Evolutionary conservation across 345 rosid genomes (phyloP).

Genomic region (Euphorbia lathyris): DNA sequence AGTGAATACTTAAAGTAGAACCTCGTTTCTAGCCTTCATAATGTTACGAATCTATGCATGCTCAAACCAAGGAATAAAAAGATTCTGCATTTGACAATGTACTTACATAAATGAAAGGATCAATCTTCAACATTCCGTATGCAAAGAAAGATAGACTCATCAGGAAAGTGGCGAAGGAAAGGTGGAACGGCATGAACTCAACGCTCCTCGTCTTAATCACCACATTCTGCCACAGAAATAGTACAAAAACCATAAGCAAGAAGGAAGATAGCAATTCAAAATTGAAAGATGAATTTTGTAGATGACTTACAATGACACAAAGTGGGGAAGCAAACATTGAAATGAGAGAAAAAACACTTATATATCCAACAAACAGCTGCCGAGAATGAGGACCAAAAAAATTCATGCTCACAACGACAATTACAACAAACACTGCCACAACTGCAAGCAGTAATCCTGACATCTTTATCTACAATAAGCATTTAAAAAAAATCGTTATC

Average conservation of each 20-base stretch:
- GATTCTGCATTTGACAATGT: neutral
- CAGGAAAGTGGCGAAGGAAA: conserved; percentile 49
- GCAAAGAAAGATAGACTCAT: conserved; percentile 50
- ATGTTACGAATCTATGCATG: no score
- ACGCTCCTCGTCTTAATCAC: conserved; percentile 45
- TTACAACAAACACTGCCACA: conserved; percentile 19
- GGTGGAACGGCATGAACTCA: conserved; percentile 52
- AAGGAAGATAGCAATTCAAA: neutral
- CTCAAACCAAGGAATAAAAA: neutral
- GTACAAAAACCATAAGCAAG: neutral
- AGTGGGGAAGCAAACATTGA: conserved; percentile 55
- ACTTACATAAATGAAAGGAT: conserved; percentile 48
- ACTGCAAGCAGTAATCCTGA: conserved; percentile 34
- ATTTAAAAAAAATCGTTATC: neutral
- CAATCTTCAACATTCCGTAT: conserved; percentile 38
- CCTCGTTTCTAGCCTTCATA: neutral
- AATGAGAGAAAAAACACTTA: conserved; percentile 49
- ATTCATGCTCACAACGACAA: conserved; percentile 36
- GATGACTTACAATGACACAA: conserved; percentile 40
- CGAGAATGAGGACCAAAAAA: conserved; percentile 22
- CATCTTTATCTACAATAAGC: conserved; percentile 44
- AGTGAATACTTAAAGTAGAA: neutral
- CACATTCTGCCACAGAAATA: conserved; percentile 33
- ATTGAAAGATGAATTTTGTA: neutral
- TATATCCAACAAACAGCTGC: conserved; percentile 43